Evolutionary conservation across 306 rosid genomes (phyloP), one percentile per base, ranked within the genome.

Genomic region (Glycyrrhiza uralensis): DNA sequence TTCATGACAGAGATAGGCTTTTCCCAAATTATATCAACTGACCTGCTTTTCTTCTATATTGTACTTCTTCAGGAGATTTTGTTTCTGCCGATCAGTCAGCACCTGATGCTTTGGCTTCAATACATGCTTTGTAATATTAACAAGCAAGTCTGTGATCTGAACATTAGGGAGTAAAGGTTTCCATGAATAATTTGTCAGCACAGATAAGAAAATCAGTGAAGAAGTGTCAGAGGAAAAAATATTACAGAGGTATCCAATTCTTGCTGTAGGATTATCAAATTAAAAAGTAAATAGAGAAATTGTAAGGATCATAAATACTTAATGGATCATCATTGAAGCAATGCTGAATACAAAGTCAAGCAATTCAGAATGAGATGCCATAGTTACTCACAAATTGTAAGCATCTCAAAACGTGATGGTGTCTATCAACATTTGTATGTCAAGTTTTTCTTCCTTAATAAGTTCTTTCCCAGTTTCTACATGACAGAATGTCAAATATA

Each of bases 81-180:
- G 72, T 71, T 91, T 94, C 81, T 88, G 95, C 52, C 39, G 58
- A 28, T 84, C 83, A 11, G 92, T 86, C 60, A 94, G 83, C 46
- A 89, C 75, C 49, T 65, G 75, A 74, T 91, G 97, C 82, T 86
- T 89, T 67, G 99, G 97, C 91, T 85, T 94, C 78, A 94, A 71
- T 22, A 83, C 88, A 81, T 94, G 99, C 90, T 89, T 94, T 28
- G 99, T 91, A 55, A 89, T 82, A 75, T 94, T 94, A 50, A 94
- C 91, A 61, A 94, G 92, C 87, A 94, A 86, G 83, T 94, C 97
- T 7, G 99, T 89, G 46, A 94, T 94, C 99, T 94, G 91, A 69
- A 67, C 57, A 46, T 54, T 6, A 69, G 33, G 30, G 32, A 71
- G 29, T 56, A 77, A 69, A 36, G 19, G 50, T 58, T 73, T 78